Conservation (phyloP, 495 filamentous ascomycete species). For the Zalerion maritima region DNA sequence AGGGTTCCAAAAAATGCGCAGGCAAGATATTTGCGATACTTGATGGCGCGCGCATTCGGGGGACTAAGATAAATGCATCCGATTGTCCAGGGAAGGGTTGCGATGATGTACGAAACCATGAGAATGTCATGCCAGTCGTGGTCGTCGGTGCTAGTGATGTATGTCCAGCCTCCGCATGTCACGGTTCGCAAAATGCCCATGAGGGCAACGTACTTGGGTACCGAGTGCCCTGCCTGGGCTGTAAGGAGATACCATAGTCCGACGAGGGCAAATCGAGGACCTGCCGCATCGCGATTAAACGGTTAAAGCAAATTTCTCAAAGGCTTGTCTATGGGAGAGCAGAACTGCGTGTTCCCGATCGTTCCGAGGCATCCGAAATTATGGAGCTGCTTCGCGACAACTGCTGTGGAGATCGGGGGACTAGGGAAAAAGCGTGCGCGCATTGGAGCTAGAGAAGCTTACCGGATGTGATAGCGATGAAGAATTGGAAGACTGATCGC, state of each 20-base stretch:
- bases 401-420: conserved; percentile 1
- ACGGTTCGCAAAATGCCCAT: conserved; percentile 78
- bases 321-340: no score
- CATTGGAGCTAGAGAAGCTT: conserved; percentile 9
- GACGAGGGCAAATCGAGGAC: conserved; percentile 83
- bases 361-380: no score
- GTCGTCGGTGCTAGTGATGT: conserved; percentile 95
- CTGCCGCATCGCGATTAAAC: no score
- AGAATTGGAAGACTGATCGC: conserved; percentile 88
- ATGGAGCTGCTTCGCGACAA: conserved; percentile 1
- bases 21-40: conserved; percentile 77
- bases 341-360: no score
- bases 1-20: conserved; percentile 79
- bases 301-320: no score
- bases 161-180: conserved; percentile 97
- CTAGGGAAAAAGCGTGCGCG: conserved; percentile 1
- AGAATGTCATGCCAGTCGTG: conserved; percentile 99
- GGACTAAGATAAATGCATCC: conserved; percentile 86
- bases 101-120: conserved; percentile 96
- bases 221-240: conserved; percentile 49
- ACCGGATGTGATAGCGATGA: conserved; percentile 93
- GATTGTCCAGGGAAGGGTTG: conserved; percentile 88
- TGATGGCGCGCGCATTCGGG: conserved; percentile 66
- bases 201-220: conserved; percentile 71
- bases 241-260: conserved; percentile 88